Base-by-base conservation (phyloP, 192 early-diverging fungal species). In the Cladochytrium replicatum region DNA sequence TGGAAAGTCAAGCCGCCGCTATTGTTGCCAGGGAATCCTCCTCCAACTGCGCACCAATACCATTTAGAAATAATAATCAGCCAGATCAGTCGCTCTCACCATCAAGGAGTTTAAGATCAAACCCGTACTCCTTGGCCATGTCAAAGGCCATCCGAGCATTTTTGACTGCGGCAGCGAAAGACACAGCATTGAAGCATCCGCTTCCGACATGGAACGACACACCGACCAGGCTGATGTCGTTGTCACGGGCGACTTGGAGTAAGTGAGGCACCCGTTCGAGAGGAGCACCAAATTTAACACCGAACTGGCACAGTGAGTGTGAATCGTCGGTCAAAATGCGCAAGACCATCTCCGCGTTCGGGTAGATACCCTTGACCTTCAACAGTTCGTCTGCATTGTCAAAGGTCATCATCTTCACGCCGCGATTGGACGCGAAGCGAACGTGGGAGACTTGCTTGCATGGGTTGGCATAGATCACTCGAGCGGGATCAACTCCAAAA, bases 401-500 rank as follows among this genome's bases (percentile, higher is more conserved):
- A 74, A 99, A 99, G 15, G 96, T 99, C 88, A 99, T 91, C 80
- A 89, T 82, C 42, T 61, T 60, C 24, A 99, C 88, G 48, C 83
- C 81, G 41, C 80, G 72, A 22, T 64, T 62, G 21, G 67, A 63
- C 1, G 93, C 91, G 52, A 78, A 94, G 38, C 87, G 85, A 60
- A 99, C 78, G 67, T 93, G 94, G 3, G 92, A 91, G 41, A 81
- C 75, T 51, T 91, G 91, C 73, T 99, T 99, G 81, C 96, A 99
- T n/a, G 95, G 95, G 71, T 99, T 94, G 46, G 96, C 93, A 48
- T 93, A 99, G 50, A 99, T 93, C 61, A 99, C 86, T 34, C 81
- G 72, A 2, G 57, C 69, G 3, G 87, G 72, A 26, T 81, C 72
- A 4, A 83, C 80, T 43, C 88, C 87, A 29, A 80, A 54, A 26